These are phyloP conservation scores for Nelumbo lutea DNA, from an alignment of 164 flowering plant genomes.

Conservation along the genomic window DNA sequence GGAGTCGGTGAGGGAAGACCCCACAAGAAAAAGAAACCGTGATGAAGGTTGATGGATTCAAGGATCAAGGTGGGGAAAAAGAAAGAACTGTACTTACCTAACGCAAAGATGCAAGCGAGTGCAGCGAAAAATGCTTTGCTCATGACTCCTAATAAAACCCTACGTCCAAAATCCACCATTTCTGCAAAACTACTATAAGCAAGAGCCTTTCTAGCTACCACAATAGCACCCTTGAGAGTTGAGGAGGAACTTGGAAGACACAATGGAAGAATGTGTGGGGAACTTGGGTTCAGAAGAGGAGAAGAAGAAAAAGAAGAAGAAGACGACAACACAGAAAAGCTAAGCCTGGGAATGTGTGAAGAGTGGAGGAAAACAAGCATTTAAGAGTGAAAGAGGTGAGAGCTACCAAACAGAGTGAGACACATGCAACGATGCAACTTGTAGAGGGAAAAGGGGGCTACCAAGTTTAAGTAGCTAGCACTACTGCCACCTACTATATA, in stretches of 20 bases:
- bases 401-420: no score
- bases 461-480: no score
- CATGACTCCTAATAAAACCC: slow-evolving; percentile 18
- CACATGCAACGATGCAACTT: no score
- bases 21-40: no score
- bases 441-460: no score
- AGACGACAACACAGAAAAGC: not conserved
- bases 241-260: not conserved
- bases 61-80: not conserved
- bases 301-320: not conserved
- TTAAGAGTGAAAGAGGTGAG: not conserved
- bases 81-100: slow-evolving; percentile 27
- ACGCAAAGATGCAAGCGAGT: slow-evolving; percentile 41
- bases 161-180: slow-evolving; percentile 18
- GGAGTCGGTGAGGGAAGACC: not conserved
- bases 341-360: not conserved
- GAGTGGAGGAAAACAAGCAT: not conserved
- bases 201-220: not conserved
- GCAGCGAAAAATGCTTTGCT: slow-evolving; percentile 24
- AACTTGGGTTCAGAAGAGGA: not conserved
- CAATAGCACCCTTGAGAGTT: not conserved
- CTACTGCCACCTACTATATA: no score
- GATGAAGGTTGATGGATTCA: no score
- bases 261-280: not conserved
- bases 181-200: slow-evolving; percentile 11